Evolutionary conservation across 495 filamentous ascomycete genomes (phyloP), one percentile per base, ranked within the genome.

Genomic region (Tuber umbilicatum): DNA sequence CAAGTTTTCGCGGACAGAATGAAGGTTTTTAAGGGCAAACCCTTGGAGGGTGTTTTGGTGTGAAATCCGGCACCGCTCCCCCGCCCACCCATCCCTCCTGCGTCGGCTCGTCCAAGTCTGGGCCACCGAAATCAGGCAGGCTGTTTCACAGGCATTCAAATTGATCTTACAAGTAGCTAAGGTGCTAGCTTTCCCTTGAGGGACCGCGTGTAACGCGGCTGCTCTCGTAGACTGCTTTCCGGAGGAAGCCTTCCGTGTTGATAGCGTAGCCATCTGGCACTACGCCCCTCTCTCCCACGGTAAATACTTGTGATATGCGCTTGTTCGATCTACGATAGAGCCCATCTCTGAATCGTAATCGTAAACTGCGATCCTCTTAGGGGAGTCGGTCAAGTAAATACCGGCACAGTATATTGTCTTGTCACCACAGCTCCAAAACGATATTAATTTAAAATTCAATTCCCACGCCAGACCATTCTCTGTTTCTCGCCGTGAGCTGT

Each of bases 401-500:
- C n/a, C n/a, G n/a, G n/a, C 92, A 97, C 88, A 91, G 85, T 92
- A 97, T 88, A 94, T 91, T 67, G 87, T 94, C 82, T 89, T 91
- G 78, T 89, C 85, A 79, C 92, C 89, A 23, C 85, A 84, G 68
- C 87, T n/a, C 14, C 4, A 31, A 64, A 64, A 64, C 12, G 17
- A 64, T 35, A 31, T 10, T 35, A 35, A 64, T 14, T 35, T 35
- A 35, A 35, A 35, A 27, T 35, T 27, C 17, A 35, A 17, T 64
- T 35, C 31, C 35, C 19, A 12, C 14, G 27, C 55, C 55, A 64
- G 14, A 64, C 12, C 12, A 64, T 64, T 35, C 55, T 64, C 55
- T 1, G 1, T 35, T 35, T 64, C 55, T 19, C 55, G 31, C 55
- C n/a, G 55, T 27, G 12, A 31, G 55, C 55, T 64, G 27, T 64